Conservation (phyloP, 768 basidiomycete species). For the Coprinellus micaceus region DNA sequence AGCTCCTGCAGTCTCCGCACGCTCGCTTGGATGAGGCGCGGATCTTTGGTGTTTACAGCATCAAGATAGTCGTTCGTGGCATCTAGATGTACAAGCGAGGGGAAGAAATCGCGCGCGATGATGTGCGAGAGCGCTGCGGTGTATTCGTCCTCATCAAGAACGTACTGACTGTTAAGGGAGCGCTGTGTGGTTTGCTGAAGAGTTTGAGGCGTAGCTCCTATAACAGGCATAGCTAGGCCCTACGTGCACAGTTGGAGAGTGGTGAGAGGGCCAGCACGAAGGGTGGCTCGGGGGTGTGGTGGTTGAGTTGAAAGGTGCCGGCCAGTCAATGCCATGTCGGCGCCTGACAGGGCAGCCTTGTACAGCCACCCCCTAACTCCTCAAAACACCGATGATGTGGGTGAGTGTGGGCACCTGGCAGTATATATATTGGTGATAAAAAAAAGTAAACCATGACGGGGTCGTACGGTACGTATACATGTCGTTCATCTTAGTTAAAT, state of each 20-base stretch:
- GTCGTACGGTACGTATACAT: no score
- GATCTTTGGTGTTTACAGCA: constrained; percentile 73
- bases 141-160: constrained; percentile 93
- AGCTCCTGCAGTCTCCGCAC: constrained; percentile 71
- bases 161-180: constrained; percentile 67
- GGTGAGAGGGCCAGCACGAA: no score
- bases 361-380: no score
- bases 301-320: no score
- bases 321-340: no score
- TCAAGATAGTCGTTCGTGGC: constrained; percentile 85
- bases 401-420: no score
- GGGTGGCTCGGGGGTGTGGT: no score
- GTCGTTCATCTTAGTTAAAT: no score
- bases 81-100: constrained; percentile 84
- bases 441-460: no score
- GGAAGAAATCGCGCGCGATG: constrained; percentile 97
- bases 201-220: constrained; percentile 16
- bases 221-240: constrained; percentile 16
- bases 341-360: no score
- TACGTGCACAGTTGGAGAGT: neutral
- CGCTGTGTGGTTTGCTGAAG: constrained; percentile 27
- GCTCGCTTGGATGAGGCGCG: constrained; percentile 69
- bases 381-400: no score
- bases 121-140: constrained; percentile 86
- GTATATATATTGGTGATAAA: no score